Percentiles rank a stretch among this genome's conserved stretches.
These are phyloP conservation scores for Vitis hybrid DNA, from an alignment of 177 flowering plant species.

Conservation along the genomic window DNA sequence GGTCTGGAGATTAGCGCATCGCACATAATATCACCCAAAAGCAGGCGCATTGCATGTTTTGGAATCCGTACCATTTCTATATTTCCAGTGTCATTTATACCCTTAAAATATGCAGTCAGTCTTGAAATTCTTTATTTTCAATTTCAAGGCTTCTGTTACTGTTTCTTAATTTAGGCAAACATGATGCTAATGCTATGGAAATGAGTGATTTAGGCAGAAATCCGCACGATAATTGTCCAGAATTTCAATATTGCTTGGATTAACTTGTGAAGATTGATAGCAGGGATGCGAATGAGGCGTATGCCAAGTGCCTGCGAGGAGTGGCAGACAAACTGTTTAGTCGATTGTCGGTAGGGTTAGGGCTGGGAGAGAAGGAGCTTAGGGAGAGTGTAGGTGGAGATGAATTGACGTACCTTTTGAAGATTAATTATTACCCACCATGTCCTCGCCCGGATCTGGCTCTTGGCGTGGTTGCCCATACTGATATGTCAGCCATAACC, in stretches of 20 bases:
- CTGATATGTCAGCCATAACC: constrained; percentile 60
- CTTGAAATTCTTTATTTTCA: too few species aligned
- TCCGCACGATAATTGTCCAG: too few species aligned
- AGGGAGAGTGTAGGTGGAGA: constrained; percentile 68
- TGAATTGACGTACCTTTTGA: constrained; percentile 47
- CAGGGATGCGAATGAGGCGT: constrained; percentile 74
- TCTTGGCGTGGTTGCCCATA: constrained; percentile 76
- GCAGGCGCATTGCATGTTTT: too few species aligned
- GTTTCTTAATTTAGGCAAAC: too few species aligned
- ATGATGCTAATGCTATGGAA: too few species aligned
- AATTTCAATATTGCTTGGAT: too few species aligned
- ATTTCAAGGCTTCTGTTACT: too few species aligned
- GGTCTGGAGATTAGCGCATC: constrained; percentile 25
- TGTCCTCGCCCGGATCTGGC: constrained; percentile 83
- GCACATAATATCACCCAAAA: too few species aligned
- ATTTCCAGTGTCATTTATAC: too few species aligned
- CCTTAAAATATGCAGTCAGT: too few species aligned
- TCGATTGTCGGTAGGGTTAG: constrained; percentile 54
- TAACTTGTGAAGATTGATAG: neutral
- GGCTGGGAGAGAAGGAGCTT: constrained; percentile 48
- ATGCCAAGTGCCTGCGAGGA: constrained; percentile 33
- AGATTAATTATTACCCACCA: constrained; percentile 84
- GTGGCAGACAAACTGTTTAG: constrained; percentile 55
- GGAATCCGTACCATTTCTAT: too few species aligned
- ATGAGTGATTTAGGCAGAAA: too few species aligned